Percentiles rank a stretch among this genome's conserved stretches.
These are phyloP conservation scores for Trichosporon sp. DNA, from an alignment of 1,284 basidiomycete genomes.

Conservation along the genomic window DNA sequence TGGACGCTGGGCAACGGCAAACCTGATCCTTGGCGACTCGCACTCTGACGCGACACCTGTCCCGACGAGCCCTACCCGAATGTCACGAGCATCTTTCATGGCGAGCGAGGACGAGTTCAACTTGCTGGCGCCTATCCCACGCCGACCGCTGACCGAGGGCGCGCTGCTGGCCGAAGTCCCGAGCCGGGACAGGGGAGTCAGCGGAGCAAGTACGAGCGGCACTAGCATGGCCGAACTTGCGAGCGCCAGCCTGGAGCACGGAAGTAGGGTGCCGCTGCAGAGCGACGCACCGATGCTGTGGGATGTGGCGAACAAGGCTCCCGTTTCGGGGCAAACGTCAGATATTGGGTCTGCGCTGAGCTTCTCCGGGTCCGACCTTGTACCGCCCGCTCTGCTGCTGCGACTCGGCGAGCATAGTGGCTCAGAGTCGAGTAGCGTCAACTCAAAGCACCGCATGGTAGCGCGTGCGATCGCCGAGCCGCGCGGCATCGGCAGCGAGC, in stretches of 20 bases:
- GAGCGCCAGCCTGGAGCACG: background rate
- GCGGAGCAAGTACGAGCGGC: background rate
- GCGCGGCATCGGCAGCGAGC: background rate
- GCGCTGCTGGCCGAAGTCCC: background rate
- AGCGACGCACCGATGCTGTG: background rate
- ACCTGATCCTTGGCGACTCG: background rate
- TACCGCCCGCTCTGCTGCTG: background rate
- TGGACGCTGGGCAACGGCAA: background rate
- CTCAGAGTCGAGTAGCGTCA: background rate
- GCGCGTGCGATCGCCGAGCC: background rate
- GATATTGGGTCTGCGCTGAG: background rate
- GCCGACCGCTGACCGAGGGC: background rate
- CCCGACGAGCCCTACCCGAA: background rate
- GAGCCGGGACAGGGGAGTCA: background rate
- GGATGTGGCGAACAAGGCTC: background rate
- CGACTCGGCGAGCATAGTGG: background rate
- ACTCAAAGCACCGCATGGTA: background rate
- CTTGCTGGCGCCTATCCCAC: background rate
- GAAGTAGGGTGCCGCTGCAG: background rate
- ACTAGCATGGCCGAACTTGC: conserved; percentile 2
- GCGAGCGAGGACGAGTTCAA: conserved; percentile 1
- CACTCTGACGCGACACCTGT: background rate
- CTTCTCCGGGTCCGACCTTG: background rate
- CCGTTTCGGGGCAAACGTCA: background rate
- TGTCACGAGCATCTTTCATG: background rate